A percentile compares a stretch with the other conserved stretches of the same genome.
Evolutionary conservation across 2,329 filamentous ascomycete genomes (phyloP).

Genomic region (Monosporascus sp.): DNA sequence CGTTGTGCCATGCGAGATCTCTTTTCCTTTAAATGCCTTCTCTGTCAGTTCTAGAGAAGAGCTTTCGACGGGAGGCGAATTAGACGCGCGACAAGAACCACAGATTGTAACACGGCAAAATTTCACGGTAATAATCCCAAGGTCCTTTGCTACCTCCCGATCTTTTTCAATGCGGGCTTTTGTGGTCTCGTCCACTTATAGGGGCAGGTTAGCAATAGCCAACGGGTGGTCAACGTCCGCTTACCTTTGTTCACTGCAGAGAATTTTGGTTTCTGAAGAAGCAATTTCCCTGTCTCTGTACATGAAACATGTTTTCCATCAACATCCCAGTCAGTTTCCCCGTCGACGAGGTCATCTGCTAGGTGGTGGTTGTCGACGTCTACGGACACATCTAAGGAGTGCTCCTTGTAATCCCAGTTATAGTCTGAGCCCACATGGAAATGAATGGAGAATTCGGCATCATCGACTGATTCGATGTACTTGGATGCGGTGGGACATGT

Average conservation of each 20-base stretch:
- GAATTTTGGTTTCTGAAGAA: constrained; percentile 19
- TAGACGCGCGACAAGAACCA: background rate
- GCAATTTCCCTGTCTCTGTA: constrained; percentile 1
- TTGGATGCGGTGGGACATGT: constrained; percentile 10
- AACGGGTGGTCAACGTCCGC: background rate
- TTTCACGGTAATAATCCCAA: constrained; percentile 24
- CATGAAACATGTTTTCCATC: background rate
- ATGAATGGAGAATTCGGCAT: constrained; percentile 19
- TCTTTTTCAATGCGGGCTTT: constrained; percentile 22
- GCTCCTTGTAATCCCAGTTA: constrained; percentile 11
- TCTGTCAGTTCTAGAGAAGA: constrained; percentile 23
- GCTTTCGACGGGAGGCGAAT: background rate
- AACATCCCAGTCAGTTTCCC: background rate
- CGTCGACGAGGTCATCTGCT: background rate
- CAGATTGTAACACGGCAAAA: constrained; percentile 9
- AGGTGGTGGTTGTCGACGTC: constrained; percentile 20
- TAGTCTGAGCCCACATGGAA: constrained; percentile 14
- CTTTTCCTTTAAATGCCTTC: constrained; percentile 29
- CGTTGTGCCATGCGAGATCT: constrained; percentile 28
- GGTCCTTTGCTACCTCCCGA: constrained; percentile 10
- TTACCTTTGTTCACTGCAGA: constrained; percentile 21
- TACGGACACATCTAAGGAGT: constrained; percentile 9
- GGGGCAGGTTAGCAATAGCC: background rate
- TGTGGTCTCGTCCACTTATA: constrained; percentile 18
- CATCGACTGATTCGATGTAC: constrained; percentile 26